Base-by-base conservation (phyloP, 2,329 filamentous ascomycete genomes). In the Sporothrix brasiliensis region DNA sequence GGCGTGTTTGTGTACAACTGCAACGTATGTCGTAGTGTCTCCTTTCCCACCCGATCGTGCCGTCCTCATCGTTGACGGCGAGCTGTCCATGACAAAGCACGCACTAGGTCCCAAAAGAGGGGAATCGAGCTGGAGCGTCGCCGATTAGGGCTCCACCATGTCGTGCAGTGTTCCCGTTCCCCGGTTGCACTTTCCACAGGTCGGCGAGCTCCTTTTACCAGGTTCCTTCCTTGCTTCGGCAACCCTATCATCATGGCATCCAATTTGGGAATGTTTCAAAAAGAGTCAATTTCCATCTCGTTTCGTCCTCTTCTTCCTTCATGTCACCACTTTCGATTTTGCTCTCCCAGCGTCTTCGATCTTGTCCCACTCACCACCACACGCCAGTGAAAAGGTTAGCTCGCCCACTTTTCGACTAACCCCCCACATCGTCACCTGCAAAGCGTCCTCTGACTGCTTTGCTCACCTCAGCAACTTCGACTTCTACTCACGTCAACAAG, bases 191-290 rank as follows among this genome's bases (percentile, higher is more conserved):
- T 16, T 60, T 60, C 56, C n/a, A 10, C 56, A 49, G 56, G 56
- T 61, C 56, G 56, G 56, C 56, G 56, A 61, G 56, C 56, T 24
- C 56, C 24, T 24, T 61, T 44, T 34, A 19, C 34, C 34, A n/a
- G 13, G 34, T 2, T 61, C 56, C 56, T n/a, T 41, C n/a, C 34
- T 3, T 21, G 21, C 56, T 14, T 14, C 24, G 21, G 10, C 56
- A 4, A 24, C 7, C 34, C 44, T 6, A 61, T 61, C 34, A 61
- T n/a, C 56, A 44, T 2, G 14, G 19, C 30, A 24, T 44, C 34
- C 56, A 24, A 61, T 61, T 61, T 61, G 2, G 56, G 56, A 61
- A 61, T 19, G 5, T 49, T 49, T 49, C 14, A 16, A 4, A 16
- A 49, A 14, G 16, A 19, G 4, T 24, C 34, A 27, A 27, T 19